Evolutionary conservation across 2,329 filamentous ascomycete genomes (phyloP).

Genomic region (Ophiostoma tasmaniense): DNA sequence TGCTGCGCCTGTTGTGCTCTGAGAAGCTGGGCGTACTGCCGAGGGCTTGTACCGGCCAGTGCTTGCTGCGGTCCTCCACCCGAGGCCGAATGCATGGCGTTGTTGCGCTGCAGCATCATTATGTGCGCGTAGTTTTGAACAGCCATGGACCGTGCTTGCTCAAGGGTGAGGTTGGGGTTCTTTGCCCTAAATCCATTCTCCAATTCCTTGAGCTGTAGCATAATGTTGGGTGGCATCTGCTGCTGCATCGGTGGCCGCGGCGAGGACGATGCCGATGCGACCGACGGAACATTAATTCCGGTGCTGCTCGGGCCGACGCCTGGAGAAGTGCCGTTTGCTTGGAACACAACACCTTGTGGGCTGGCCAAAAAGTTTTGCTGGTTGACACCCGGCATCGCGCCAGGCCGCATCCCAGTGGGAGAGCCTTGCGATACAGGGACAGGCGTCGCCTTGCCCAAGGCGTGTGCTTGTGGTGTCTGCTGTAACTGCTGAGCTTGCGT

Average conservation of each 20-base stretch:
- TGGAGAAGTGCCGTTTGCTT: conserved; percentile 33
- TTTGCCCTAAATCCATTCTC: conserved; percentile 45
- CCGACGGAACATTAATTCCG: conserved; percentile 40
- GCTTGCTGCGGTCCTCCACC: conserved; percentile 41
- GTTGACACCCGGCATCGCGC: conserved; percentile 34
- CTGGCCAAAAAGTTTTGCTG: conserved; percentile 47
- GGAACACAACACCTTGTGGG: conserved; percentile 44
- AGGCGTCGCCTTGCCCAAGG: conserved; percentile 17
- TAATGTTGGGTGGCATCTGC: conserved; percentile 39
- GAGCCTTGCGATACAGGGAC: conserved; percentile 26
- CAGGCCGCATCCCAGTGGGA: conserved; percentile 29
- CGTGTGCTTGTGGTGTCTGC: conserved; percentile 15
- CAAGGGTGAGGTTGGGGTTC: conserved; percentile 42
- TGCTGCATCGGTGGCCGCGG: conserved; percentile 33
- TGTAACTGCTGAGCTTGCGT: conserved; percentile 19
- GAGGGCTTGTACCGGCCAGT: conserved; percentile 43
- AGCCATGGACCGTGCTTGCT: conserved; percentile 43
- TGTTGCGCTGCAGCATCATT: conserved; percentile 40
- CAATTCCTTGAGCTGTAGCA: conserved; percentile 42
- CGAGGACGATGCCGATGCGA: conserved; percentile 34
- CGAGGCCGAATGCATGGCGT: conserved; percentile 48
- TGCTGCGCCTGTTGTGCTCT: conserved; percentile 45
- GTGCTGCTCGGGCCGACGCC: conserved; percentile 37
- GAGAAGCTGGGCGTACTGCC: conserved; percentile 52
- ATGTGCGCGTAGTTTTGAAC: conserved; percentile 41